A percentile compares a stretch with the other conserved stretches of the same genome.
phyloP scores from a whole-genome alignment of 805 yeast species.

The Candida berthetii region DNA sequence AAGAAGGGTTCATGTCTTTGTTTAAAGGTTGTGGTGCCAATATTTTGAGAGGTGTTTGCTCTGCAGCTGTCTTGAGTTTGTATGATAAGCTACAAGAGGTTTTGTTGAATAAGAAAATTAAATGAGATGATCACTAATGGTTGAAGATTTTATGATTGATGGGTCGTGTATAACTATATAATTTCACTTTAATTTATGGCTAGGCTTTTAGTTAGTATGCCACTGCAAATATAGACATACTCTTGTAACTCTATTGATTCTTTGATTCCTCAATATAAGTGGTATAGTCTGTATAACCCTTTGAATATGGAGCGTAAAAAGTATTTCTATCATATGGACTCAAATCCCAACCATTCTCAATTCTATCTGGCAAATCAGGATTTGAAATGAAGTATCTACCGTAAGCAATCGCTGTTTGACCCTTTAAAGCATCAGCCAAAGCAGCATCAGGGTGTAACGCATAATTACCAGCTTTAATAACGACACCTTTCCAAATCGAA shows the following conservation, averaged over 20 bases:
- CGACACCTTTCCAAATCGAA: constrained; percentile 34
- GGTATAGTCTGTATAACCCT: not conserved
- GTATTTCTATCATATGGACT: constrained; percentile 25
- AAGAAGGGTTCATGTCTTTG: constrained; percentile 83
- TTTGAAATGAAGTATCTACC: constrained; percentile 35
- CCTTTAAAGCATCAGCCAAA: no score
- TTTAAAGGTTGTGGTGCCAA: constrained; percentile 98
- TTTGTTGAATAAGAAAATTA: constrained; percentile 88
- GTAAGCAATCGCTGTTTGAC: constrained; percentile 24
- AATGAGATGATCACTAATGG: constrained; percentile 36
- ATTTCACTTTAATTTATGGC: no score
- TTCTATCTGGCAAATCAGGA: constrained; percentile 35
- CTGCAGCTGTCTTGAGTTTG: constrained; percentile 96
- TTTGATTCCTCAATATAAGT: no score
- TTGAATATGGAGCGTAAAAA: constrained; percentile 16
- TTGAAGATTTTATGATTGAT: no score
- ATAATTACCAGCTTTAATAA: constrained; percentile 33
- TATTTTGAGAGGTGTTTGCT: constrained; percentile 98
- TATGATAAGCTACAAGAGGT: constrained; percentile 91
- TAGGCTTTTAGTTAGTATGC: no score
- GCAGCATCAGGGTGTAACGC: constrained; percentile 12
- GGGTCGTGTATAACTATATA: no score
- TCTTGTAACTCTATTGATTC: no score
- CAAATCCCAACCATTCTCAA: constrained; percentile 28
- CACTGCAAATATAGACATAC: no score